Evolutionary conservation across 2,329 filamentous ascomycete species (phyloP).

Genomic region (Purpureocillium takamizusanense): DNA sequence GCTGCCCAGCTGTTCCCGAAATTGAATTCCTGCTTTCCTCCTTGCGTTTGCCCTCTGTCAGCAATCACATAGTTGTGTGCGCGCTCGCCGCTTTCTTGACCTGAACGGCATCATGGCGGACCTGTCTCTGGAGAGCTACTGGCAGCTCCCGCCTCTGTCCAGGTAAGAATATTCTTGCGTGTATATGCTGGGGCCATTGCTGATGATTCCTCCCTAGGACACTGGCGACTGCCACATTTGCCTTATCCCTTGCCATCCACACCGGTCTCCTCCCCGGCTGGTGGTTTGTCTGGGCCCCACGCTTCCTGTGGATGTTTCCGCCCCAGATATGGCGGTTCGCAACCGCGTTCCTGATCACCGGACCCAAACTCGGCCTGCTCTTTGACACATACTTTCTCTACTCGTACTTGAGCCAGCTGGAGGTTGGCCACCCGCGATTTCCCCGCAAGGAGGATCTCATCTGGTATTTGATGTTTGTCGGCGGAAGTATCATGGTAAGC

Average conservation of each 20-base stretch:
- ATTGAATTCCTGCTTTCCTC: slow-evolving; percentile 7
- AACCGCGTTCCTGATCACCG: slow-evolving; percentile 33
- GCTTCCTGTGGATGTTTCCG: slow-evolving; percentile 41
- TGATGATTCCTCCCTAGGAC: slow-evolving; percentile 42
- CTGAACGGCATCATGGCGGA: slow-evolving; percentile 19
- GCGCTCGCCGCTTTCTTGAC: not conserved
- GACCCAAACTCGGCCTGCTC: slow-evolving; percentile 39
- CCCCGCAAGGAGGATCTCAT: slow-evolving; percentile 68
- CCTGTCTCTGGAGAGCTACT: slow-evolving; percentile 23
- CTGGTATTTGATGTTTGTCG: slow-evolving; percentile 70
- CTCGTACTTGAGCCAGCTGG: slow-evolving; percentile 66
- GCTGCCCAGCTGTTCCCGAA: not conserved
- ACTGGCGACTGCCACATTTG: slow-evolving; percentile 51
- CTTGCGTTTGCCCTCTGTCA: not conserved
- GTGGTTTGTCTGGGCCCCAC: slow-evolving; percentile 43
- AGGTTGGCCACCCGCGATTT: slow-evolving; percentile 64
- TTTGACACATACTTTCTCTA: slow-evolving; percentile 71
- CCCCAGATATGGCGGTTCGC: slow-evolving; percentile 34
- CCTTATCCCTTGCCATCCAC: slow-evolving; percentile 51
- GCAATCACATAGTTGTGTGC: slow-evolving; percentile 1
- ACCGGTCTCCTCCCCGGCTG: slow-evolving; percentile 40
- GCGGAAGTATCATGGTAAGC: slow-evolving; percentile 69
- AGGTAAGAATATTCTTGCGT: slow-evolving; percentile 36
- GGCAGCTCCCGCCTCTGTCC: slow-evolving; percentile 30
- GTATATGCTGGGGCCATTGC: too few species aligned